Evolutionary conservation across 345 rosid genomes (phyloP), one percentile per base, ranked within the genome.

Genomic region (Lagerstroemia speciosa): DNA sequence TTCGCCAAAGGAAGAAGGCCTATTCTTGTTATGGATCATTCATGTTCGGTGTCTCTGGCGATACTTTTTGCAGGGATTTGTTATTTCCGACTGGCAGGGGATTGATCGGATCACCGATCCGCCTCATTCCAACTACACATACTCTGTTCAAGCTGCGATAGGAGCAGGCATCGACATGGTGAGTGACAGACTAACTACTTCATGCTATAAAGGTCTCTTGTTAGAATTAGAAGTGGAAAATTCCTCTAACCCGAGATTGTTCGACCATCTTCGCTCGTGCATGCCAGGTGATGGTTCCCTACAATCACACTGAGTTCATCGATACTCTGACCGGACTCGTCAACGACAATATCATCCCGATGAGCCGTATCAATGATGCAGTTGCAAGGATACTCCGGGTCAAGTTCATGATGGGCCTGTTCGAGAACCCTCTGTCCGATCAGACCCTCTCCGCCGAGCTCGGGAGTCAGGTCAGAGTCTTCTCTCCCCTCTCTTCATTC

Each of bases 151-250:
- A 14, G 72, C 77, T 1, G 84, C 83, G 40, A 66, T 88, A 48
- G 64, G 72, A 67, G 90, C 96, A 24, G 96, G 96, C 36, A 72
- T 92, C 43, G 96, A 92, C 75, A 87, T 92, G 98, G 98, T 84
- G 37, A 69, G 80, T 70, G 45, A 41, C 30, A n/a, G 22, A 38
- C 30, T 5, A 8, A 9, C 24, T 4, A n/a, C 30, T 55, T 55
- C 9, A 48, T 20, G 55, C n/a, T 20, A 20, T 11, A 48, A 2
- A 10, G 17, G 11, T 26, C 12, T 24, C 8, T 36, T 36, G 38
- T 36, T 36, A n/a, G n/a, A n/a, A n/a, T n/a, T 36, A 36, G 38
- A 36, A 36, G 38, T 9, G 38, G 38, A 36, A 9, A 36, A 2
- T 9, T 36, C 38, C 38, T 26, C 12, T 55, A 2, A n/a, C n/a